phyloP scores from a whole-genome alignment of 768 basidiomycete species.

The Russula vinacea region DNA sequence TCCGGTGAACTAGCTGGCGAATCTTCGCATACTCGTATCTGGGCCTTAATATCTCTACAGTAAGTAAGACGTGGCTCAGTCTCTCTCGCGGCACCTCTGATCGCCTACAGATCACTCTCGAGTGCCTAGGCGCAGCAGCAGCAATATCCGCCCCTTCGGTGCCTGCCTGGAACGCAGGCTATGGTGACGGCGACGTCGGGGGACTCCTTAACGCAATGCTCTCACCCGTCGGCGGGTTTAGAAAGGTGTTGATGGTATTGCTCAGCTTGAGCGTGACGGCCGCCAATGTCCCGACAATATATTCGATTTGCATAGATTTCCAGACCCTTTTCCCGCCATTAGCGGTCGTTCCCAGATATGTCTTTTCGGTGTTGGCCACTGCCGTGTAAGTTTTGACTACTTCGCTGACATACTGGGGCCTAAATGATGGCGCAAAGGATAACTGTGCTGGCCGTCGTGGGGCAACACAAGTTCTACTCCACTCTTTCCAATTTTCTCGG shows the following conservation, averaged over 20 bases:
- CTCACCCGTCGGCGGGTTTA: conserved; percentile 58
- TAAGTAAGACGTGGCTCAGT: conserved; percentile 44
- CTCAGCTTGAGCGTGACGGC: conserved; percentile 73
- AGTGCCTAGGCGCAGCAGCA: conserved; percentile 67
- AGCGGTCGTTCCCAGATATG: conserved; percentile 59
- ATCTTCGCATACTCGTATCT: conserved; percentile 65
- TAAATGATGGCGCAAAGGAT: conserved; percentile 40
- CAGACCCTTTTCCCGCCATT: conserved; percentile 65
- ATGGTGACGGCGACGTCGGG: conserved; percentile 53
- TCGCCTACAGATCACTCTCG: conserved; percentile 37
- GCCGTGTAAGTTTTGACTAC: conserved; percentile 50
- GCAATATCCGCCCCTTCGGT: conserved; percentile 54
- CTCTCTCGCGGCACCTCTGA: conserved; percentile 22
- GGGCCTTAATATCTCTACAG: conserved; percentile 59
- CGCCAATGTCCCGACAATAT: conserved; percentile 80
- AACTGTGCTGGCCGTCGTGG: conserved; percentile 64
- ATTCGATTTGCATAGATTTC: conserved; percentile 71
- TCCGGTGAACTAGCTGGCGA: conserved; percentile 42
- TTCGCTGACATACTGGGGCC: neutral
- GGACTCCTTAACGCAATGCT: conserved; percentile 63
- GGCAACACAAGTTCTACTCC: conserved; percentile 60
- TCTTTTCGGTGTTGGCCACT: conserved; percentile 63
- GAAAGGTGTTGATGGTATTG: conserved; percentile 68
- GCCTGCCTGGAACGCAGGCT: conserved; percentile 55
- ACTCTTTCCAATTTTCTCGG: conserved; percentile 66